Base-by-base conservation (phyloP, 495 filamentous ascomycete species). In the Podospora sp. region DNA sequence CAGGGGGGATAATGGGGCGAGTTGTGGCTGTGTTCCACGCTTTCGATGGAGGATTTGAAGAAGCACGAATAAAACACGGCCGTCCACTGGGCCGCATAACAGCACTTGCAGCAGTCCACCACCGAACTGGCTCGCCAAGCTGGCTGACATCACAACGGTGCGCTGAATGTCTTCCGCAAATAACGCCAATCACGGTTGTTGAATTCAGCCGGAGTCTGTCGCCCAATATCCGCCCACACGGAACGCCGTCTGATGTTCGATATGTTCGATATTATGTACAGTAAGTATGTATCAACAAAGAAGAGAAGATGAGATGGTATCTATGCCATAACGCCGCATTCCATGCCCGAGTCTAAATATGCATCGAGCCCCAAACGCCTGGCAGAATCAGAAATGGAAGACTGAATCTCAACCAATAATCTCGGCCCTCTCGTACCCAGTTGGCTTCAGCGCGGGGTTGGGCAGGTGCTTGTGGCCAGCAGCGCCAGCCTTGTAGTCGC, bases 351-450 rank as follows among this genome's bases (percentile, higher is more conserved):
- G 5, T 46, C 40, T 46, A 22, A 55, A 22, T 22, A 55, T 9
- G 52, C 20, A 55, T n/a, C 49, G 49, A 2, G 14, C 21, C 5
- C 16, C 52, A 22, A 55, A 55, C 14, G 52, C 52, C 14, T 9
- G 20, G 3, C 24, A n/a, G n/a, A n/a, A n/a, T 7, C 20, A n/a
- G 8, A 12, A 8, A 11, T 26, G 8, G 6, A 22, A 26, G 20
- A 24, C 16, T 24, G 14, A 7, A n/a, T 6, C 52, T 73, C 65
- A 77, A 0, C 82, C 91, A 65, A 94, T 85, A 21, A 97, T 88
- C 24, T 99, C 95, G 2, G 88, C 76, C 21, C 95, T 80, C 72
- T 97, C 93, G 88, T 91, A 98, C 6, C 95, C 95, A 1, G 81
- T 81, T 0, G 86, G 81, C 74, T 87, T 90, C 70, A 90, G 74